A percentile compares a stretch with the other conserved stretches of the same genome.
Conservation (phyloP, 805 yeast genomes). For the Lipomyces lipofer region DNA sequence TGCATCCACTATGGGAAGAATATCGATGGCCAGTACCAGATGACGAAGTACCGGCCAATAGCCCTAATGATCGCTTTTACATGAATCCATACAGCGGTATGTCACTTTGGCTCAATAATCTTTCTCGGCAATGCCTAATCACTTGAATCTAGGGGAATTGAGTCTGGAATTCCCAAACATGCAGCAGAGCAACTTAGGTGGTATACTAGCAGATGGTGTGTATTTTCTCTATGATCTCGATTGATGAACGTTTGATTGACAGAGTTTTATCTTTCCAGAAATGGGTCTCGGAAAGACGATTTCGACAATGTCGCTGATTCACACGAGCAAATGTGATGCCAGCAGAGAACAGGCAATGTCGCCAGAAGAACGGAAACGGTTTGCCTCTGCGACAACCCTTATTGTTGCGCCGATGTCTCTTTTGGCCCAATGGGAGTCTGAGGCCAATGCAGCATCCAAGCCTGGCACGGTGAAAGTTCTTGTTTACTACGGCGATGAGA, state of each 20-base stretch:
- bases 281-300: conserved; percentile 97
- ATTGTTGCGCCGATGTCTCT: conserved; percentile 89
- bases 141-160: conserved; percentile 77
- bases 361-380: background rate
- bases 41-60: conserved; percentile 31
- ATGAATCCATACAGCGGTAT: conserved; percentile 33
- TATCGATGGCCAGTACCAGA: conserved; percentile 67
- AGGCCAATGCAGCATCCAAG: conserved; percentile 56
- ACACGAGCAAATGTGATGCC: conserved; percentile 45
- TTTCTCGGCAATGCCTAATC: background rate
- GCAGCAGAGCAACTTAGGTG: conserved; percentile 62
- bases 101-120: background rate
- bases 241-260: too few species aligned
- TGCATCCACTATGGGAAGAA: conserved; percentile 85
- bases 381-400: conserved; percentile 55
- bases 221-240: too few species aligned
- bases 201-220: conserved; percentile 79
- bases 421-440: conserved; percentile 87
- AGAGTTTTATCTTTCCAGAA: conserved; percentile 38
- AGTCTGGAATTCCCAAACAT: conserved; percentile 66
- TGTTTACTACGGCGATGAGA: conserved; percentile 74
- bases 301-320: conserved; percentile 71
- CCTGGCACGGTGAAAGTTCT: conserved; percentile 36
- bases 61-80: conserved; percentile 28
- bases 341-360: background rate